Percentiles rank a stretch among this genome's conserved stretches.
phyloP scores from a whole-genome alignment of 116 monocot species.

The Dioscorea cayenensis region DNA sequence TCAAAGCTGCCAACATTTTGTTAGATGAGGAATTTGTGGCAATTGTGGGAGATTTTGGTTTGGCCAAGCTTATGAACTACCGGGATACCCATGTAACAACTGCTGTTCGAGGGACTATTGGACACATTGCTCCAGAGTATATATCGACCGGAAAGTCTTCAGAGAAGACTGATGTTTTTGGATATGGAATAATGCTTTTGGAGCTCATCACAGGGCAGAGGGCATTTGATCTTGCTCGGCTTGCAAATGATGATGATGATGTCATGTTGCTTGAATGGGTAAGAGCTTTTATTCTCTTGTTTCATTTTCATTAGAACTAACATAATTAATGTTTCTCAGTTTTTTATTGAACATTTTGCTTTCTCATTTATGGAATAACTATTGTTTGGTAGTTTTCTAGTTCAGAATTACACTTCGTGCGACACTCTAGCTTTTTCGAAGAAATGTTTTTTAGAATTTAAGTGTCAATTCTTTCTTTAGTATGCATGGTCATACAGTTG shows the following conservation, averaged over 20 bases:
- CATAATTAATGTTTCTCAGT: no score
- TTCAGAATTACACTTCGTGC: no score
- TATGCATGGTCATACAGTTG: no score
- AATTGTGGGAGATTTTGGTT: conserved; percentile 48
- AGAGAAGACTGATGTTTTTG: conserved; percentile 60
- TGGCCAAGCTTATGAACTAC: conserved; percentile 49
- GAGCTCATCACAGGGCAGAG: conserved; percentile 52
- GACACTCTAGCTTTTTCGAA: no score
- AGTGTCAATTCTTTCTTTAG: no score
- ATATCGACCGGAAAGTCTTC: conserved; percentile 42
- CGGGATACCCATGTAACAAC: conserved; percentile 56
- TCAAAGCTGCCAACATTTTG: conserved; percentile 54
- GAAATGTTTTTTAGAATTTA: no score
- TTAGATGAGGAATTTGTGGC: conserved; percentile 52
- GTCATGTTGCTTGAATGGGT: conserved; percentile 63
- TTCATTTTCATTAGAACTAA: no score
- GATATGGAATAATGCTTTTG: conserved; percentile 54
- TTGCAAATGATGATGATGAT: conserved; percentile 33
- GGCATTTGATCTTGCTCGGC: conserved; percentile 50
- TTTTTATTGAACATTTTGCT: no score
- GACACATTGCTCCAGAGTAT: conserved; percentile 54
- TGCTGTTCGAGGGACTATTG: conserved; percentile 44
- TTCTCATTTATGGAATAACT: no score
- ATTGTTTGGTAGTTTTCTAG: no score
- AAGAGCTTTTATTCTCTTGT: conserved; percentile 1